Base-by-base conservation (phyloP, 371 early-diverging fungal species). In the Mucor velutinosus region DNA sequence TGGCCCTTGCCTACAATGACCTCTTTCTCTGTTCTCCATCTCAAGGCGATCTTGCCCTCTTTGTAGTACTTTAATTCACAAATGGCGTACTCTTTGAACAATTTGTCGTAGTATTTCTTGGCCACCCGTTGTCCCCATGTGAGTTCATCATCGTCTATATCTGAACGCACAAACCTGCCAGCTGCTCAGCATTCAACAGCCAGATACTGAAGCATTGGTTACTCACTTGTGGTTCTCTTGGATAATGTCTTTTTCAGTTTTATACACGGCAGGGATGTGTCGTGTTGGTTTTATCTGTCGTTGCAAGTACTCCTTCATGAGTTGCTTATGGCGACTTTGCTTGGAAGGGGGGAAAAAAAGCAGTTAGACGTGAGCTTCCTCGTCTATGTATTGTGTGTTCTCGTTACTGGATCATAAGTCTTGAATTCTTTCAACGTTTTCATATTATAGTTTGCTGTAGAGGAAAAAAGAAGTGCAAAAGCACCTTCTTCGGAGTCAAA, bases 51-150 rank as follows among this genome's bases (percentile, higher is more conserved):
- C 62, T 85, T 87, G 7, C 92, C 92, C 66, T 92, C 84, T 62
- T 90, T 91, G 79, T 90, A 93, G 55, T 87, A 80, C 25, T 81
- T 84, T 37, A 95, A 76, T 43, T 95, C 89, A n/a, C 89, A 90
- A 4, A 95, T 73, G 17, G 92, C 91, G 71, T 90, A 95, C 72
- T 95, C 96, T 66, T 93, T 94, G 73, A 92, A 93, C 12, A 95
- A 82, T 66, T 84, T 82, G 66, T 93, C 93, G 65, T 95, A 92
- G 73, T 95, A 94, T 67, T 92, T 90, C 68, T 93, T 92, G 7
- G 95, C 94, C 8, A 94, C 73, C 11, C 94, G 80, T 58, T 90
- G 78, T 69, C 93, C 95, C 95, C 95, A 95, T 2, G 84, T 72
- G 4, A 67, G 66, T 47, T 76, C 73, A 49, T 76, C 74, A 11